A percentile compares a stretch with the other conserved stretches of the same genome.
These are phyloP conservation scores for Citrullus colocynthis DNA, from an alignment of 306 rosid genomes.

Conservation along the genomic window DNA sequence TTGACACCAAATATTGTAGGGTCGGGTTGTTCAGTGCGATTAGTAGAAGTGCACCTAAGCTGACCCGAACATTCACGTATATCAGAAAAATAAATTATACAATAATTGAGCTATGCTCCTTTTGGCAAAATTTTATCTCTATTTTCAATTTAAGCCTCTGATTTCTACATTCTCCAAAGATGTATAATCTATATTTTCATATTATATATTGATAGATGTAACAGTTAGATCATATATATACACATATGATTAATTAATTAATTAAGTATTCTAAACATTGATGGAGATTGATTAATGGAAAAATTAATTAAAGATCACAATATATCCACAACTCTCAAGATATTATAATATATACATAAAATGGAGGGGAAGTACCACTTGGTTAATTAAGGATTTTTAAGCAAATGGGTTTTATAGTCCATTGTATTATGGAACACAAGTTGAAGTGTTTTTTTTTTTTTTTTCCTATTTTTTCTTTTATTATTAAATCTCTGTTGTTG, in stretches of 20 bases:
- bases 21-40: too few relatives aligned
- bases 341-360: not conserved
- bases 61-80: too few relatives aligned
- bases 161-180: too few relatives aligned
- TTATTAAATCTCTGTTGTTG: not conserved
- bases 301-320: not conserved
- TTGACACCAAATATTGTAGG: too few relatives aligned
- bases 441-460: constrained; percentile 13
- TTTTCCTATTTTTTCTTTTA: not conserved
- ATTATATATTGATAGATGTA: not conserved
- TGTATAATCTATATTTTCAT: too few relatives aligned
- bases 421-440: constrained; percentile 22
- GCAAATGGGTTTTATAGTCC: constrained; percentile 13
- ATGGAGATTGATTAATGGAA: not conserved
- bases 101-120: too few relatives aligned
- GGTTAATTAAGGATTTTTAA: constrained; percentile 9
- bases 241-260: too few relatives aligned
- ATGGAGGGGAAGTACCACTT: constrained; percentile 3
- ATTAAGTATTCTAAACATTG: not conserved
- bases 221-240: not conserved
- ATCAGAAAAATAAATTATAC: too few relatives aligned
- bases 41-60: too few relatives aligned
- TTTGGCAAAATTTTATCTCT: too few relatives aligned
- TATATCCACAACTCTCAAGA: not conserved
- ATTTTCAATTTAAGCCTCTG: too few relatives aligned